Base-by-base conservation (phyloP, 495 filamentous ascomycete genomes). In the Daldinia caldariorum region DNA sequence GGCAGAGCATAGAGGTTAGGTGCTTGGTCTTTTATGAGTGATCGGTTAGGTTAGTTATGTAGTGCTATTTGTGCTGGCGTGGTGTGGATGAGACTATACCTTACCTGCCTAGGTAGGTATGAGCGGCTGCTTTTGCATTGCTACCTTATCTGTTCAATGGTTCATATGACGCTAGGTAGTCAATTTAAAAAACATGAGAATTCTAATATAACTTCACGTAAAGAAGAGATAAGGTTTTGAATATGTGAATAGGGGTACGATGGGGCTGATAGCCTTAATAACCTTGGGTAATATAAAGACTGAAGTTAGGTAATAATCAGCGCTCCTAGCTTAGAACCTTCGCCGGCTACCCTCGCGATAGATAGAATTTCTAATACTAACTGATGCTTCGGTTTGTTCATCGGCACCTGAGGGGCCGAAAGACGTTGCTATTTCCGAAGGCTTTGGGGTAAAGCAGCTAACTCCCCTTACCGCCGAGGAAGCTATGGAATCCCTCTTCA, bases 1-100 rank as follows among this genome's bases (percentile, higher is more conserved):
- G 90, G 76, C 90, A 96, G 84, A 96, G 92, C 77, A 94, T 97
- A 78, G 92, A 96, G 79, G 91, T 97, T 12, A 81, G 93, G 78
- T 91, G 92, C 54, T 83, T 97, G 79, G 88, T 97, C 1, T 94
- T 96, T 87, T 84, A 83, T 57, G 77, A 83, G 16, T 76, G 77
- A 29, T 6, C 8, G 18, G 29, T 74, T 77, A 32, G 18, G 26
- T 26, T 26, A 26, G 26, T 26, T 26, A 26, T 0, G 31, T 12
- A 18, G 6, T 43, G 41, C 2, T 43, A 12, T 13, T 43, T 14
- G 22, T 10, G 9, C 5, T n/a, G 14, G 16, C 13, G 37, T 26
- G 13, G 16, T n/a, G n/a, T n/a, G n/a, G n/a, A n/a, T n/a, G n/a
- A n/a, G n/a, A n/a, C n/a, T n/a, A n/a, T n/a, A n/a, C n/a, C n/a